A percentile compares a stretch with the other conserved stretches of the same genome.
Conservation (phyloP, 73 alveolate species). For the Effrenium voratum region DNA sequence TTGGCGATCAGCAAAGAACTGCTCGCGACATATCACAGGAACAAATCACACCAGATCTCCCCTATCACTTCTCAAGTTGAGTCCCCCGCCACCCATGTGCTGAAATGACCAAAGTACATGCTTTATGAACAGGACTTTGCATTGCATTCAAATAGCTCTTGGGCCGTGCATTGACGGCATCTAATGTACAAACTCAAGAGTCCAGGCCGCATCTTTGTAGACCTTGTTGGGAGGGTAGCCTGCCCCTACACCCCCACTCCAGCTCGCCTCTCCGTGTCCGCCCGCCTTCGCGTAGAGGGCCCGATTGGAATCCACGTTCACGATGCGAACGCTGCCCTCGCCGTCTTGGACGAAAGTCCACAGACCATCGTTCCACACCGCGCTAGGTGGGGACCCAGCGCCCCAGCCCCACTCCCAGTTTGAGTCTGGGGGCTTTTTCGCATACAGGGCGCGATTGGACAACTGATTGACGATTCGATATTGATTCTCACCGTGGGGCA, state of each 20-base stretch:
- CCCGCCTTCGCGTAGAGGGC: constrained; percentile 20
- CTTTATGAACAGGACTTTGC: too few relatives aligned
- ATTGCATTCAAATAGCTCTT: too few relatives aligned
- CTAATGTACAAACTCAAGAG: too few relatives aligned
- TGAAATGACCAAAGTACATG: too few relatives aligned
- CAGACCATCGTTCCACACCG: constrained; percentile 11
- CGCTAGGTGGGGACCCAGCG: constrained; percentile 23
- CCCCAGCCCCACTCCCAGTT: constrained; percentile 41
- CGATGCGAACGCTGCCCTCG: constrained; percentile 1
- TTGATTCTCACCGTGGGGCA: constrained; percentile 19
- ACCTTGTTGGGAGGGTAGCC: constrained; percentile 38
- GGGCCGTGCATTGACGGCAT: too few relatives aligned
- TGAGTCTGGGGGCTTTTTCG: constrained; percentile 4
- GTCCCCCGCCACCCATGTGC: too few relatives aligned
- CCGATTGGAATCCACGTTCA: not conserved
- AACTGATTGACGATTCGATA: constrained; percentile 16
- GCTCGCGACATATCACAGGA: too few relatives aligned
- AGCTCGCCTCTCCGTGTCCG: constrained; percentile 21
- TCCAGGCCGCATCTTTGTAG: not conserved
- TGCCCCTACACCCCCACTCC: constrained; percentile 29
- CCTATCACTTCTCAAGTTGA: too few relatives aligned
- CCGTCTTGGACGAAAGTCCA: constrained; percentile 1
- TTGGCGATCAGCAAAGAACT: too few relatives aligned
- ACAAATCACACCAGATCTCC: too few relatives aligned
- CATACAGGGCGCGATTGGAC: constrained; percentile 16